Conservation (phyloP, 192 early-diverging fungal genomes). For the Backusella circina region DNA sequence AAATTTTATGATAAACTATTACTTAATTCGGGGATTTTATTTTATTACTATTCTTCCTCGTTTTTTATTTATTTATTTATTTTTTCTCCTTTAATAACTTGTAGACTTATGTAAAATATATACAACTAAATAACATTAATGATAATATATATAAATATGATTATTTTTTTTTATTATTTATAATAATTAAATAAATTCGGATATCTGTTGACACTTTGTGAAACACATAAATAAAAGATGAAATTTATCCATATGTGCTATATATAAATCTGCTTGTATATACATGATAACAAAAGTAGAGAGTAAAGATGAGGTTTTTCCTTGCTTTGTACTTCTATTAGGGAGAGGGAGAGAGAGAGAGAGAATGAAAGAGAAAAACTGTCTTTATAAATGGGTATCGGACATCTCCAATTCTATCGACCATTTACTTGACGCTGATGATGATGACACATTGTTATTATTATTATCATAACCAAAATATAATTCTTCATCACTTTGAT, state of each 20-base stretch:
- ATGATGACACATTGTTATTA: not conserved
- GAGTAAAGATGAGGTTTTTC: not conserved
- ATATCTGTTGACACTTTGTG: conserved; percentile 3
- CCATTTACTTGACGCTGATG: not conserved
- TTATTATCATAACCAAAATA: not conserved
- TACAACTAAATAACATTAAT: not conserved
- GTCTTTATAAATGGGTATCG: not conserved
- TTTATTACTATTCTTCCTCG: not conserved
- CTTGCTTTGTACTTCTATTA: not conserved
- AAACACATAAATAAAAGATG: not conserved
- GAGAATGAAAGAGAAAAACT: not conserved
- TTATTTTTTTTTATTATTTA: not conserved
- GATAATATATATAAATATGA: not conserved
- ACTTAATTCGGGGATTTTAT: not conserved
- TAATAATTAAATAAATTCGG: not conserved
- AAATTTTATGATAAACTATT: not conserved
- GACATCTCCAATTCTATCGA: not conserved
- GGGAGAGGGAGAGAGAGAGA: not conserved
- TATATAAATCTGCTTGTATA: not conserved
- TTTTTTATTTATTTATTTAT: not conserved
- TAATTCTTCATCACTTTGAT: conserved; percentile 14
- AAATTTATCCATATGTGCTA: not conserved
- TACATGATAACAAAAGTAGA: not conserved
- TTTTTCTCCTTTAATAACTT: not conserved
- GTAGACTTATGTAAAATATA: not conserved